Evolutionary conservation across 179 eudicot species (phyloP), one percentile per base, ranked within the genome.

Genomic region (Patellifolia procumbens): DNA sequence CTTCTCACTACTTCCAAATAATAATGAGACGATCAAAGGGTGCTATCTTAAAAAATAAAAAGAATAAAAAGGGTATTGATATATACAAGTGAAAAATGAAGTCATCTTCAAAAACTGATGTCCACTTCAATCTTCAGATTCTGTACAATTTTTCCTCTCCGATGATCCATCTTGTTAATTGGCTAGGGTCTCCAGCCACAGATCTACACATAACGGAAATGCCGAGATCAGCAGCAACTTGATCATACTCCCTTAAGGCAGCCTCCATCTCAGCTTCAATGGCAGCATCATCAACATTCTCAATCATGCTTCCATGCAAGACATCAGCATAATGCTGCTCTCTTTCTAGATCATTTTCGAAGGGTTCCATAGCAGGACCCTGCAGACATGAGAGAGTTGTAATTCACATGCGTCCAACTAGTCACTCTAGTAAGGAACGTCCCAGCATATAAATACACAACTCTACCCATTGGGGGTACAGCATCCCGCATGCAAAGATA

Each of bases 351-450:
- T 95, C 98, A 19, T 88, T 81, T 60, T 89, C 76, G 31, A 95
- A 93, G 17, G 93, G 97, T 71, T 93, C 96, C 83, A 88, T 83
- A 61, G 85, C 80, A 62, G 92, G 98, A 56, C 97, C 97, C 99
- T 94, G 91, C 53, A 67, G n/a, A 72, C 49, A 28, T n/a, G 60
- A 72, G 68, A 60, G 69, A 42, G 49, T 43, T n/a, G 37, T 24
- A 5, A 67, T 11, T 22, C 20, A 67, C 55, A 68, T 24, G 19
- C 3, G 6, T 4, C 26, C 70, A 39, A 17, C 34, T 42, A 34
- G 24, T 62, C 4, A 61, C 11, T 61, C 35, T 31, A 29, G 10
- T 45, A 60, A n/a, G 45, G 17, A 19, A 22, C 49, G 67, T 60
- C 35, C n/a, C 43, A 78, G 26, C 29, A 67, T 32, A 32, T 12